Conservation (phyloP, 176 grass and related monocot genomes). For the Secale cereale region DNA sequence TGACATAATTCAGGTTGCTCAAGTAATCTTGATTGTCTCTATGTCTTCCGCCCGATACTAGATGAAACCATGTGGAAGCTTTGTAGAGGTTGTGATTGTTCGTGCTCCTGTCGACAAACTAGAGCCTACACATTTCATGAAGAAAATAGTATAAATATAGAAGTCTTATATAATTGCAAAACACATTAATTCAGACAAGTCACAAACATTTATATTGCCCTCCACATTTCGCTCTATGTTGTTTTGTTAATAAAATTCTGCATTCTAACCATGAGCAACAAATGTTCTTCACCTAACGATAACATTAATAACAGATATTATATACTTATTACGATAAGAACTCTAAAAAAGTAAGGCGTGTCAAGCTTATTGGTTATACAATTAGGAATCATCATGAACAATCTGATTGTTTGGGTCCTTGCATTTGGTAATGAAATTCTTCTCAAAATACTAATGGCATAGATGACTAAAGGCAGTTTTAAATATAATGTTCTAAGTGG, state of each 20-base stretch:
- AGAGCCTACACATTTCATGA: background rate
- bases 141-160: background rate
- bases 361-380: background rate
- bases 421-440: background rate
- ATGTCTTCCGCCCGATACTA: background rate
- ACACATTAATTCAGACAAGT: background rate
- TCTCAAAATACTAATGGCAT: background rate
- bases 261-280: background rate
- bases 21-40: background rate
- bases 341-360: background rate
- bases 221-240: no score
- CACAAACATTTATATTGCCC: background rate
- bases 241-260: no score
- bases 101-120: background rate
- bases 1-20: background rate
- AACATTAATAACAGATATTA: background rate
- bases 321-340: background rate
- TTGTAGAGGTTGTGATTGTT: background rate
- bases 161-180: background rate
- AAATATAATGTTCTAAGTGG: no score
- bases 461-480: no score
- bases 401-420: background rate
- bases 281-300: background rate
- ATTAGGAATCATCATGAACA: background rate
- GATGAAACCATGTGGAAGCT: background rate